phyloP scores from a whole-genome alignment of 129 eudicot genomes.

The Ambrosia artemisiifolia region DNA sequence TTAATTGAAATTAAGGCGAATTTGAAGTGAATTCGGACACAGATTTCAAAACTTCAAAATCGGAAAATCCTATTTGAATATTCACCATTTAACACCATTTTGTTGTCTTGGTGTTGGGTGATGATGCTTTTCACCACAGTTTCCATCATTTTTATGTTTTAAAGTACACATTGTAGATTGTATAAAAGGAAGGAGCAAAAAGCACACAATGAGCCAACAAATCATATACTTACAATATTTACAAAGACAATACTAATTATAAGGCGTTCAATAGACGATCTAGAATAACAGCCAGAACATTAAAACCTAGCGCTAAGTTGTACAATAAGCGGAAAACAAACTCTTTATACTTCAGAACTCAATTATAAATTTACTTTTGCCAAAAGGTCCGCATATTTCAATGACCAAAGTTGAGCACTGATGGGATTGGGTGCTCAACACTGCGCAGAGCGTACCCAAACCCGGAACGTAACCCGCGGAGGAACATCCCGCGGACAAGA shows the following conservation, averaged over 20 bases:
- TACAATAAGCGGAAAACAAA: not conserved
- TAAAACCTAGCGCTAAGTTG: slow-evolving; percentile 1
- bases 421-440: too few species aligned
- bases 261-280: not conserved
- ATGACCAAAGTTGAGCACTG: not conserved
- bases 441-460: too few species aligned
- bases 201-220: not conserved
- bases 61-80: too few species aligned
- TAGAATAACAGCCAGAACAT: not conserved
- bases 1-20: too few species aligned
- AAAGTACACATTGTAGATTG: not conserved
- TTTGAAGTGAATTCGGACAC: too few species aligned
- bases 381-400: not conserved
- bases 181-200: not conserved
- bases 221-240: too few species aligned
- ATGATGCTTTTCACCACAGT: not conserved
- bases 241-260: too few species aligned
- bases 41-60: too few species aligned
- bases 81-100: not conserved
- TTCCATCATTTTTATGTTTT: not conserved
- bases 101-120: not conserved
- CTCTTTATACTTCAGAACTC: not conserved
- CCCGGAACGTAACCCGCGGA: too few species aligned
- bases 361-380: not conserved
- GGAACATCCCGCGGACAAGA: too few species aligned